Evolutionary conservation across 2,329 filamentous ascomycete species (phyloP).

Genomic region (Talaromyces sp.): DNA sequence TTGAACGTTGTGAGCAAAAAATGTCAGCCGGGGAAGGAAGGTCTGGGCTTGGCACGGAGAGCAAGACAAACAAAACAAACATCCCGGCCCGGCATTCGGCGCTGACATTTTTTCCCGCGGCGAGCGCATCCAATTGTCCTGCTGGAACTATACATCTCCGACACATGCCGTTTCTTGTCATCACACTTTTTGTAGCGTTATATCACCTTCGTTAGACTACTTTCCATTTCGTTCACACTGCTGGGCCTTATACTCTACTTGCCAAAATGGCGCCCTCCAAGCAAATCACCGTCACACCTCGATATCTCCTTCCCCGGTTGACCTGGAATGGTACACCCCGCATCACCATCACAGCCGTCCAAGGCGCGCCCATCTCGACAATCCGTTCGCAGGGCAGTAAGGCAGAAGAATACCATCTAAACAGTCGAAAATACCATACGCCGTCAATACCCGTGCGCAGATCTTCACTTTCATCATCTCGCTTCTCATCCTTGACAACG

Average conservation of each 20-base stretch:
- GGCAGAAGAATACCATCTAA: slow-evolving; percentile 22
- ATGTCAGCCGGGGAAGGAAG: neutral
- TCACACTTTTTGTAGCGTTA: neutral
- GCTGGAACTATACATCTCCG: neutral
- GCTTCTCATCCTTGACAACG: slow-evolving; percentile 15
- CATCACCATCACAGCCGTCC: slow-evolving; percentile 29
- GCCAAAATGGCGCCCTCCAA: slow-evolving; percentile 41
- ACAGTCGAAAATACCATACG: slow-evolving; percentile 24
- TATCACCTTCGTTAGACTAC: neutral
- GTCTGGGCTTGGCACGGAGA: slow-evolving; percentile 8
- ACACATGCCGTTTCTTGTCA: neutral
- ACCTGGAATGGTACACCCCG: slow-evolving; percentile 40
- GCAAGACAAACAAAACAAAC: slow-evolving; percentile 6
- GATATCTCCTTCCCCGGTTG: slow-evolving; percentile 41
- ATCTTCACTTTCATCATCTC: slow-evolving; percentile 15
- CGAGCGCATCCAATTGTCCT: neutral
- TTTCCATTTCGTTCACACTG: too few relatives aligned
- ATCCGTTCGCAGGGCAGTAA: slow-evolving; percentile 20
- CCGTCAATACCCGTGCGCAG: slow-evolving; percentile 15
- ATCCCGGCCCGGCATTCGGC: slow-evolving; percentile 1
- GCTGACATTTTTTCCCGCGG: slow-evolving; percentile 2
- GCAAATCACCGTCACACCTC: slow-evolving; percentile 42
- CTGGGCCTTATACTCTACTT: neutral
- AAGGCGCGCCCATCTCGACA: slow-evolving; percentile 26
- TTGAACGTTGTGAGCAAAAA: slow-evolving; percentile 4